Base-by-base conservation (phyloP, 2,329 filamentous ascomycete species). In the Scorias spongiosa region DNA sequence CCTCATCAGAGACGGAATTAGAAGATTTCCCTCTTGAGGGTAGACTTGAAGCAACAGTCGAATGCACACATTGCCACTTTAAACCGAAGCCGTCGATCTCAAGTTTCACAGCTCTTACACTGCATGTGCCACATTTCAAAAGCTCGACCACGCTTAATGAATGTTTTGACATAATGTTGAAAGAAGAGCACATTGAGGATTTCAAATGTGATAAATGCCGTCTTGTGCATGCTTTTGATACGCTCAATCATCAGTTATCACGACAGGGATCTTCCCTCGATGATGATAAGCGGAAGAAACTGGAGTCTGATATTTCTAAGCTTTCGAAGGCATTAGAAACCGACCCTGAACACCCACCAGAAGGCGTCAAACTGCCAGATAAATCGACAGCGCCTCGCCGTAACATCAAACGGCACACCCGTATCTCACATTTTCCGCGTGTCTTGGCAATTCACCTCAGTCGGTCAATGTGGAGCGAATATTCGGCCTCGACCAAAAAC, bases 171-270 rank as follows among this genome's bases (percentile, higher is more conserved):
- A 84, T 84, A 36, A 81, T 95, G 63, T 80, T 98, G 52, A 94
- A 94, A 64, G 86, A 85, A 0, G 91, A 98, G 62, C 82, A 87
- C 59, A 95, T 98, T 51, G 89, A 96, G 49, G 91, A 94, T 60
- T 98, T 93, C 69, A 88, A 84, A 53, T 98, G 91, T 66, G 91
- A 95, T 55, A 84, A 80, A 64, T 98, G 91, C 58, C 78, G 87
- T 17, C 70, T 98, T n/a, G 65, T 84, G 38, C 83, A 94, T 60
- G 87, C 87, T 3, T 66, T 84, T 43, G 69, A 78, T 28, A 63
- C 72, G 42, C 75, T 85, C 49, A 67, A 76, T 48, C 66, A 69
- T 6, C 78, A 86, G 49, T 59, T 81, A 29, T 63, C 67, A 29
- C 73, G 66, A 44, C 69, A 74, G 2, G 32, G 32, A 3, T 12